phyloP scores from a whole-genome alignment of 83 land plant species.

The Isoetes engelmannii region DNA sequence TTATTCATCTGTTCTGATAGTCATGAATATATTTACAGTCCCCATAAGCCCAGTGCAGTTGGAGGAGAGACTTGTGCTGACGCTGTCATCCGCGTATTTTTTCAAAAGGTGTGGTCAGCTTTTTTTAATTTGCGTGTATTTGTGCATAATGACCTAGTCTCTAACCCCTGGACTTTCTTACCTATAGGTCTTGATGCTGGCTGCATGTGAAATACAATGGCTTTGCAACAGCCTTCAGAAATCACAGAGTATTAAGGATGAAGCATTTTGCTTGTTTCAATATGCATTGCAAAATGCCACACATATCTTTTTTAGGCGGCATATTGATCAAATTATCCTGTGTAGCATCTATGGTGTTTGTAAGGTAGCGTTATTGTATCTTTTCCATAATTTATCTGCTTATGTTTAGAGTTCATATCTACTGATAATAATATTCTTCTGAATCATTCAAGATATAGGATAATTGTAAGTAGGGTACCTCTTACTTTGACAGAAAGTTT shows the following conservation, averaged over 20 bases:
- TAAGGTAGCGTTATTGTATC: slow-evolving; percentile 43
- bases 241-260: slow-evolving; percentile 59
- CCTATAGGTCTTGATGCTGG: slow-evolving; percentile 56
- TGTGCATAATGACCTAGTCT: too few species aligned
- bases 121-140: neutral
- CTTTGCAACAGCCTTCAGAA: slow-evolving; percentile 64
- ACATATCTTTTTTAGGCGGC: slow-evolving; percentile 77
- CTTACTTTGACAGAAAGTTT: too few species aligned
- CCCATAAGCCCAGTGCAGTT: slow-evolving; percentile 63
- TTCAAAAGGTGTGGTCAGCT: slow-evolving; percentile 58
- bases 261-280: slow-evolving; percentile 59
- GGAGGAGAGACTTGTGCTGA: slow-evolving; percentile 93
- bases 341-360: slow-evolving; percentile 88
- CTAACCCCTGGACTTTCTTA: too few species aligned
- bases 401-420: neutral
- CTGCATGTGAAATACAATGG: slow-evolving; percentile 77
- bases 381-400: too few species aligned
- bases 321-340: slow-evolving; percentile 92
- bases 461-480: too few species aligned
- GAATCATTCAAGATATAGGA: too few species aligned
- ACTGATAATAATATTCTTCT: too few species aligned
- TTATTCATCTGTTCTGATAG: too few species aligned
- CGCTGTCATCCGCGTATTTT: slow-evolving; percentile 70
- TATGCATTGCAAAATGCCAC: slow-evolving; percentile 55
- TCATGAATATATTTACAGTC: slow-evolving; percentile 37